These are phyloP conservation scores for Ensete glaucum DNA, from an alignment of 176 grass and related monocot species.

Conservation along the genomic window DNA sequence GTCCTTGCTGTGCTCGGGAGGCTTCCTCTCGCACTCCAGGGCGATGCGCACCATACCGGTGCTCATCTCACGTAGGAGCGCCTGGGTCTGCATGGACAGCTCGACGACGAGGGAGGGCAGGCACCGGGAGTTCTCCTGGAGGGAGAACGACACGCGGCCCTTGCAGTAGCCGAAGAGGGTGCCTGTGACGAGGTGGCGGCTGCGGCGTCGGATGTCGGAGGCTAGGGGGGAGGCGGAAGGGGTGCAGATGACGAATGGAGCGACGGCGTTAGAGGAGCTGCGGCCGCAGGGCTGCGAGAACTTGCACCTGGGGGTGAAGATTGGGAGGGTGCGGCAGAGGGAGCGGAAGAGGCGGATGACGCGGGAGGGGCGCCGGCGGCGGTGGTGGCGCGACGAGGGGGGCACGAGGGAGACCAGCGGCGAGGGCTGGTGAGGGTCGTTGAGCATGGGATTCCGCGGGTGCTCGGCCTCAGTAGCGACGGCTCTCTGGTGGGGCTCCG, in stretches of 20 bases:
- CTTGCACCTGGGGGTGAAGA: background rate
- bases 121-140: slow-evolving; percentile 18
- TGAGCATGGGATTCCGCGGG: background rate
- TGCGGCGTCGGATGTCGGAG: background rate
- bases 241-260: background rate
- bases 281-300: background rate
- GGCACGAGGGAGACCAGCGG: background rate
- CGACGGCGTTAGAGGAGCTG: background rate
- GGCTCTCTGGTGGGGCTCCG: background rate
- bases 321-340: background rate
- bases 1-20: no score
- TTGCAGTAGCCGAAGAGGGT: slow-evolving; percentile 10
- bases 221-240: background rate
- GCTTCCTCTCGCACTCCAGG: slow-evolving; percentile 15
- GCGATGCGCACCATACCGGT: slow-evolving; percentile 17
- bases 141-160: background rate
- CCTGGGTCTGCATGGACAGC: background rate
- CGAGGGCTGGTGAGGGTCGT: background rate
- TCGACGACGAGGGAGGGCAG: slow-evolving; percentile 13
- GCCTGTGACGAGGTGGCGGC: background rate
- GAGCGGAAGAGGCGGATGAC: background rate
- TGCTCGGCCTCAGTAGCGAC: background rate
- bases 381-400: slow-evolving; percentile 15
- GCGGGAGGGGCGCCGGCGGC: slow-evolving; percentile 13
- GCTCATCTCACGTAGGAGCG: slow-evolving; percentile 14